Evolutionary conservation across 495 filamentous ascomycete genomes (phyloP), one percentile per base, ranked within the genome.

Genomic region (Hyaloscypha hepaticicola): DNA sequence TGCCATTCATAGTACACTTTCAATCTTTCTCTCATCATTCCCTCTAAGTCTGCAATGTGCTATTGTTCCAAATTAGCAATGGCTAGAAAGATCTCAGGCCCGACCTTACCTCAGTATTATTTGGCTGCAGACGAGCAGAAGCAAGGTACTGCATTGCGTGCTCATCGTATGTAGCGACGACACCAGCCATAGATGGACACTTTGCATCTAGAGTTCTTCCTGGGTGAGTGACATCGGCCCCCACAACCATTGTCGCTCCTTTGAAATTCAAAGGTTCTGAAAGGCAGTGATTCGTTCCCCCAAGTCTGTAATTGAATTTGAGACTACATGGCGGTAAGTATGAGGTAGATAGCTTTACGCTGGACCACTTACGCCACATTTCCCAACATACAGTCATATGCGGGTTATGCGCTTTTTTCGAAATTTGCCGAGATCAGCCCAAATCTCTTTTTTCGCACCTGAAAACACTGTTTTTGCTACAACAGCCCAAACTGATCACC

Each of bases 61-160:
- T 66, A 52, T 27, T 48, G 25, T 60, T 4, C n/a, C 2, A 6
- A 14, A 14, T 60, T 49, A 60, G 58, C 21, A 53, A 52, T 8
- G 49, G 27, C 51, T 16, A 50, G 5, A 21, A 28, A 27, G 16
- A 19, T n/a, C 12, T 28, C 26, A 26, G 5, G 1, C n/a, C n/a
- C n/a, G 2, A 25, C 26, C 29, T 63, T 33, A 58, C 65, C 60
- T 67, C 65, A 6, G 65, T 63, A 28, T 67, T 63, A 6, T 67
- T 67, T 3, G 65, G 38, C 28, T 67, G 59, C 1, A 67, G 59
- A 22, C 59, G 19, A 8, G 59, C 65, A 1, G 65, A 60, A 22
- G 33, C 58, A 31, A 24, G 14, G 24, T 48, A 53, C 2, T 60
- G 24, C 3, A 22, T 4, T 0, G 14, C 9, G 6, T 6, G 3